phyloP scores from a whole-genome alignment of 2,329 filamentous ascomycete species.

The Alternaria brassicicola region DNA sequence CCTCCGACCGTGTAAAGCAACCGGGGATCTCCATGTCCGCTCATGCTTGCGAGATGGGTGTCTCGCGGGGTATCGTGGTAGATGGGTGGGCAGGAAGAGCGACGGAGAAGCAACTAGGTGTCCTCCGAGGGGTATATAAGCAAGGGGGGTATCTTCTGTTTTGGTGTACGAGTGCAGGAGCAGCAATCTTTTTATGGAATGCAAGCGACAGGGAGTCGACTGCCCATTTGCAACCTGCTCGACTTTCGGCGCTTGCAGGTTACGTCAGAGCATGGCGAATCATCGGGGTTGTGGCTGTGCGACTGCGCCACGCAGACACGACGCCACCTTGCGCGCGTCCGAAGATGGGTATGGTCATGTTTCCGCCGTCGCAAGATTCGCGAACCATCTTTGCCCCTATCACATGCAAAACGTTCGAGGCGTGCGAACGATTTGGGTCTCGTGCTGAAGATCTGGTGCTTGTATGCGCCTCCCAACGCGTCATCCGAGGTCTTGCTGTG shows the following conservation, averaged over 20 bases:
- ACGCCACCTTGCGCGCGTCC: background rate
- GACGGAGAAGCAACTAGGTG: background rate
- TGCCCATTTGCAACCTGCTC: slow-evolving; percentile 18
- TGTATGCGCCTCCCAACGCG: slow-evolving; percentile 13
- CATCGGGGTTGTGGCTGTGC: slow-evolving; percentile 6
- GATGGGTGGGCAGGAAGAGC: background rate
- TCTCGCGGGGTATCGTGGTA: slow-evolving; percentile 15
- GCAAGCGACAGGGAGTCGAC: slow-evolving; percentile 12
- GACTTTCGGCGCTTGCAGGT: slow-evolving; percentile 23
- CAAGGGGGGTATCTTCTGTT: slow-evolving; percentile 23
- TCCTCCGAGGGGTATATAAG: background rate
- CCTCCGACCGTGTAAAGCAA: slow-evolving; percentile 71
- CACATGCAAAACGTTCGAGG: slow-evolving; percentile 5
- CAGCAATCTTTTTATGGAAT: slow-evolving; percentile 18
- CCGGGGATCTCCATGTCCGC: slow-evolving; percentile 61
- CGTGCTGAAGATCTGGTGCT: background rate
- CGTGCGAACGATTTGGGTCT: background rate
- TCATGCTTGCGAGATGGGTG: slow-evolving; percentile 45
- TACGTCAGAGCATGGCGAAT: slow-evolving; percentile 13
- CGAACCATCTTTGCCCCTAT: background rate
- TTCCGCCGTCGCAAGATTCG: background rate
- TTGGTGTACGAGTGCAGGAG: slow-evolving; percentile 9
- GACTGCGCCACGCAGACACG: slow-evolving; percentile 1
- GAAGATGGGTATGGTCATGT: background rate
- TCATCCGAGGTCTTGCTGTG: background rate